Evolutionary conservation across 2,329 filamentous ascomycete genomes (phyloP), one percentile per base, ranked within the genome.

Genomic region (Onygenales sp.): DNA sequence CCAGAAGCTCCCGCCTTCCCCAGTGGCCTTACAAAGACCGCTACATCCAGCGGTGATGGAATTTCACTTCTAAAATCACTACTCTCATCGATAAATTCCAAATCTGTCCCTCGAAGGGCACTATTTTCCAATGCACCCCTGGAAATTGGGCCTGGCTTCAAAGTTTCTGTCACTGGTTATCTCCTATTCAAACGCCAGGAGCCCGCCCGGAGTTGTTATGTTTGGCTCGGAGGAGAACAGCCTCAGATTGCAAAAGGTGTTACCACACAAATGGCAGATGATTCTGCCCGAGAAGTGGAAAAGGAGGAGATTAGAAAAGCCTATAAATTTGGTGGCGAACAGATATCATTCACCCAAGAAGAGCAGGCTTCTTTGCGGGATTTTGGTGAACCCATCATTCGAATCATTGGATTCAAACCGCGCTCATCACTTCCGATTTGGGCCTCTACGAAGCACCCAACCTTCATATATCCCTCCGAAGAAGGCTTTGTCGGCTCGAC

Each of bases 311-410:
- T 94, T 17, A 86, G 86, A 55, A 96, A 93, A 69, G 93, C 92
- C 0, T 98, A 93, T 76, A 96, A 93, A 62, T 97, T 97, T 64
- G 93, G 92, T 10, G 91, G 89, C 40, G 88, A 95, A 59, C 89
- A 89, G 47, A 82, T 98, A 46, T 80, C 86, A 48, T 98, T 98
- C 67, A 84, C 84, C 0, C 80, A 84, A 0, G 90, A 96, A 36
- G 92, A 98, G 67, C 83, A 92, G 56, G 85, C 85, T 54, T 74
- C 79, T 17, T 77, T 98, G 54, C 84, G 85, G 56, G 76, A 88
- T 59, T 95, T 95, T 62, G 92, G 91, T 2, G 78, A 86, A 1
- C 88, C 89, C 0, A 77, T 88, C 10, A 86, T 98, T 53, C 85
- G 90, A 4, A 86, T 98, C 59, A 86, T 98, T 53, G 93, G 93